Base-by-base conservation (phyloP, 495 filamentous ascomycete species). In the Entonaema liquescens region DNA sequence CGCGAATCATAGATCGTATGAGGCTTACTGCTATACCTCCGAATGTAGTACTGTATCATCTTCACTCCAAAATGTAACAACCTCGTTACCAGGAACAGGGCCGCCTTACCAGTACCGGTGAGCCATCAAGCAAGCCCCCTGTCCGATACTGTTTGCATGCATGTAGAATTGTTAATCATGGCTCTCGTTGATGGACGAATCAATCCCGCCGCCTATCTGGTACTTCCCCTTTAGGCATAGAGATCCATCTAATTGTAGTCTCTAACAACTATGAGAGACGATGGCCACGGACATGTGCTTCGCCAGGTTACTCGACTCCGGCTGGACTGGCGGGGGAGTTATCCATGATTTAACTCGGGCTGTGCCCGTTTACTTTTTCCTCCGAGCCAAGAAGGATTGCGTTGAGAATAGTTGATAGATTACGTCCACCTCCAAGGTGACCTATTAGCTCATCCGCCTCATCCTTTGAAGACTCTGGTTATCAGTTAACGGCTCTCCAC, bases 191-290 rank as follows among this genome's bases (percentile, higher is more conserved):
- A 23, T 65, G 59, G 57, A 56, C 56, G 33, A 65, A 58, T 47
- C 50, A 31, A 61, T 60, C 59, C 64, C 49, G 29, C 35, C 50
- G 15, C 52, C 35, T 57, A 65, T 65, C 40, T 56, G 23, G 59
- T 58, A 59, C 49, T 68, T 73, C 70, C 65, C 21, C 42, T 65
- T 68, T 68, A 11, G 70, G 65, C 31, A 68, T 68, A 73, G 61
- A 44, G 40, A 68, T 59, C 50, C 61, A 53, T 44, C 31, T 33
- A 61, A 47, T 3, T 3, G 42, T 47, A 47, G 9, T 47, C 3
- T 47, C 42, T 47, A 21, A 47, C 19, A 21, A 23, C 19, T 9
- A 11, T 23, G 42, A 3, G 19, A 47, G 42, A 47, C 42, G 2
- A 23, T 23, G 42, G 42, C 42, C 42, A 47, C 61, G 33, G 61